Evolutionary conservation across 1,139 yeast species (phyloP), one percentile per base, ranked within the genome.

Genomic region (Suhomyces atakaporum): DNA sequence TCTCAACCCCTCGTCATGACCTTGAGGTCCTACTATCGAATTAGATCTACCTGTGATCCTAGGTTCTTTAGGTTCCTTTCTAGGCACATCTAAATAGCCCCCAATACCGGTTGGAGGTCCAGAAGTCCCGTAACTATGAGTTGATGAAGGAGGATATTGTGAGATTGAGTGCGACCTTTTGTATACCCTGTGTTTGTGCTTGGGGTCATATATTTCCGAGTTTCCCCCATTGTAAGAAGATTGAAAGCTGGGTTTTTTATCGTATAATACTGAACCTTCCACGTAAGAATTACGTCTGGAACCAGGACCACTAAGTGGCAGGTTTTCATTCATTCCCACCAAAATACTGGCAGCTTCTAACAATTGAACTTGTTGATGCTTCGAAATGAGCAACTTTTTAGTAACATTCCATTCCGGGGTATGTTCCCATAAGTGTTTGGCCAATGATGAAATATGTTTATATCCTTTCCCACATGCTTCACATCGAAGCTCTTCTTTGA

Each of bases 331-430:
- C 87, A 87, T 82, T 7, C 88, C 83, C 24, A 88, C 90, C 40
- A 87, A 67, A 31, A 87, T 86, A 39, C 90, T 81, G 3, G 96
- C 96, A 8, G 95, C 96, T 56, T 87, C 95, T 31, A 87, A 69
- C 25, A 87, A 67, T 59, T 87, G 96, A 5, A 87, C 96, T 58
- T 87, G 95, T 58, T 87, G 96, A 58, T 87, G 96, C 58, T 87
- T 87, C n/a, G 90, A 81, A 31, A 87, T 85, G 29, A 84, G 65
- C 34, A 87, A 67, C 54, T 84, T 84, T 47, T 85, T 83, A 2
- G 95, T 87, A 52, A 83, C 83, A 53, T 81, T 84, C 95, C 95
- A 87, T 57, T 87, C 95, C 0, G 95, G 95, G 0, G 96, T 87
- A 56, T 87, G 96, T 45, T 69, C 73, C 95, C 90, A 54, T 70